These are phyloP conservation scores for Trypanosoma boissoni DNA, from an alignment of 208 protist species.

Conservation along the genomic window DNA sequence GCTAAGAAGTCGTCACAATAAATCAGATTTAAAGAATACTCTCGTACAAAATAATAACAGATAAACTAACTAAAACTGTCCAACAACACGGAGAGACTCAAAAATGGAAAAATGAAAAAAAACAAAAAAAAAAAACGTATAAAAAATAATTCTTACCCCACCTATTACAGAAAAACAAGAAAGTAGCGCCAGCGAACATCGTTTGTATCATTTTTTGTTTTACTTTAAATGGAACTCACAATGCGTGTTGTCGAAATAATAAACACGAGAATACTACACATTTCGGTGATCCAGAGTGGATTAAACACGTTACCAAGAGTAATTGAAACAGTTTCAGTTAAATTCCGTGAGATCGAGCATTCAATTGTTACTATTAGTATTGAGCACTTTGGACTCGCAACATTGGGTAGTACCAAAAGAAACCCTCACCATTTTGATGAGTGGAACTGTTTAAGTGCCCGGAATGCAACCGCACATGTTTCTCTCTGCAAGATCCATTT, in stretches of 20 bases:
- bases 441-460: neutral
- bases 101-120: conserved; percentile 11
- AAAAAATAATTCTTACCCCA: neutral
- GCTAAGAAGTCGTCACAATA: no score
- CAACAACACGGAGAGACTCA: conserved; percentile 11
- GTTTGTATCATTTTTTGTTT: neutral
- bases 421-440: no score
- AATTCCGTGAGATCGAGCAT: no score
- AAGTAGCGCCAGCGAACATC: neutral
- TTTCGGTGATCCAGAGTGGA: no score
- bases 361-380: no score
- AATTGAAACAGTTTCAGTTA: no score
- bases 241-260: neutral
- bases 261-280: neutral
- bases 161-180: conserved; percentile 9
- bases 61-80: neutral
- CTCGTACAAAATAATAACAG: no score
- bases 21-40: no score
- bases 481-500: conserved; percentile 22
- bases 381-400: neutral
- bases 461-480: conserved; percentile 35
- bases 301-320: no score
- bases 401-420: neutral
- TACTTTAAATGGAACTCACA: neutral
- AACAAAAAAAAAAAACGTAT: conserved; percentile 14